A percentile compares a stretch with the other conserved stretches of the same genome.
These are phyloP conservation scores for Angophora floribunda DNA, from an alignment of 345 rosid genomes.

Conservation along the genomic window DNA sequence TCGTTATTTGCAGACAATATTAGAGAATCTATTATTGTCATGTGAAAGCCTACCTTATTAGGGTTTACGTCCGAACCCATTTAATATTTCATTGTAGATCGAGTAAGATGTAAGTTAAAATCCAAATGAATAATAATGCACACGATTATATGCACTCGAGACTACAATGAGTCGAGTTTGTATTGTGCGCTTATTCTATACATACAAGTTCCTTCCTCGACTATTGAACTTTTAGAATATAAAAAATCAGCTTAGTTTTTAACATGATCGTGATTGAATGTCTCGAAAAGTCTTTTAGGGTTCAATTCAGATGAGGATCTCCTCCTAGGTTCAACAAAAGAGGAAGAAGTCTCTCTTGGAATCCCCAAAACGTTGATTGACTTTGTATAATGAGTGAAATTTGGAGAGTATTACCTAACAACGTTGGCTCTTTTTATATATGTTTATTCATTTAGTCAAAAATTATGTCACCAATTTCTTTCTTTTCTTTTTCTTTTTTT, in stretches of 20 bases:
- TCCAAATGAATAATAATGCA: not conserved
- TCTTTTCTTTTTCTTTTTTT: not conserved
- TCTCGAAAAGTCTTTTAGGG: not conserved
- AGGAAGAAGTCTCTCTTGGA: not conserved
- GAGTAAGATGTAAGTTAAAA: not conserved
- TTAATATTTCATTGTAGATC: not conserved
- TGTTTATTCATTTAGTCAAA: not conserved
- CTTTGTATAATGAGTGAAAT: not conserved
- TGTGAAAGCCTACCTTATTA: not conserved
- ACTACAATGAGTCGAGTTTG: not conserved
- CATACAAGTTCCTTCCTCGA: not conserved
- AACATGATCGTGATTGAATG: not conserved
- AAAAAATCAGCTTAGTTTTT: not conserved
- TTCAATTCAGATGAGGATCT: not conserved
- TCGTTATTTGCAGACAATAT: not conserved
- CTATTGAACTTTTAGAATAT: not conserved
- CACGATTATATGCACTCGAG: not conserved
- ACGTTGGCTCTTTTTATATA: not conserved
- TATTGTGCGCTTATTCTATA: not conserved
- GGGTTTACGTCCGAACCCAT: not conserved
- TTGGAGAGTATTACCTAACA: not conserved
- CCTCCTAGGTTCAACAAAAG: not conserved
- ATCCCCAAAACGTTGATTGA: not conserved
- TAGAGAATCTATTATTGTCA: not conserved
- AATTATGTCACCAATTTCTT: not conserved